These are phyloP conservation scores for Zangia roseola DNA, from an alignment of 768 basidiomycete species.

Conservation along the genomic window DNA sequence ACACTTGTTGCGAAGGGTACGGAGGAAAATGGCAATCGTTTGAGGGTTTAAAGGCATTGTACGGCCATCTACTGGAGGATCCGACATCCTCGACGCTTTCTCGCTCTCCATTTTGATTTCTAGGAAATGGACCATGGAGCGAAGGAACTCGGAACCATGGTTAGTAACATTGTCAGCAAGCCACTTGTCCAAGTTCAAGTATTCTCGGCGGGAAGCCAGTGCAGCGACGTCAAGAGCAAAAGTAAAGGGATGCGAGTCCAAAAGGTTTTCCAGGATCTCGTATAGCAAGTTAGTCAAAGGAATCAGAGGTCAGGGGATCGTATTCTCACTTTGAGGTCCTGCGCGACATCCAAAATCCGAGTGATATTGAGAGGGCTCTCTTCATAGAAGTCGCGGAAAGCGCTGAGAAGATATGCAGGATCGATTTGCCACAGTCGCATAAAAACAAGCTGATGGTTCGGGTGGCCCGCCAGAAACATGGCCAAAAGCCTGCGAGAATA, in stretches of 20 bases:
- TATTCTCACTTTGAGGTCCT: slow-evolving; percentile 80
- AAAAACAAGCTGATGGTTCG: slow-evolving; percentile 95
- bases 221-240: slow-evolving; percentile 95
- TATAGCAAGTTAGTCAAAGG: slow-evolving; percentile 3
- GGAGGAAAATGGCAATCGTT: slow-evolving; percentile 89
- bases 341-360: slow-evolving; percentile 90
- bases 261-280: slow-evolving; percentile 87
- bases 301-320: not conserved
- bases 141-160: slow-evolving; percentile 84
- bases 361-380: slow-evolving; percentile 93
- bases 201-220: slow-evolving; percentile 88
- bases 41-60: slow-evolving; percentile 87
- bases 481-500: slow-evolving; percentile 82
- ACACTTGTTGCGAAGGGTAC: slow-evolving; percentile 81
- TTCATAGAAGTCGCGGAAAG: slow-evolving; percentile 89
- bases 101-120: slow-evolving; percentile 93
- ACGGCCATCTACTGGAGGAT: slow-evolving; percentile 71
- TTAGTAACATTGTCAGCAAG: slow-evolving; percentile 80
- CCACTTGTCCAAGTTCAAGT: slow-evolving; percentile 97
- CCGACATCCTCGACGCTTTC: slow-evolving; percentile 70
- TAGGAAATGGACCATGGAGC: slow-evolving; percentile 83
- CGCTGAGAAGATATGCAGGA: slow-evolving; percentile 79
- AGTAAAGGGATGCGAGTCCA: slow-evolving; percentile 84
- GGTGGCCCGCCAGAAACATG: slow-evolving; percentile 90
- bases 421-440: slow-evolving; percentile 95